Conservation (phyloP, 75 land plant species). For the Isoetes taiwanensis region DNA sequence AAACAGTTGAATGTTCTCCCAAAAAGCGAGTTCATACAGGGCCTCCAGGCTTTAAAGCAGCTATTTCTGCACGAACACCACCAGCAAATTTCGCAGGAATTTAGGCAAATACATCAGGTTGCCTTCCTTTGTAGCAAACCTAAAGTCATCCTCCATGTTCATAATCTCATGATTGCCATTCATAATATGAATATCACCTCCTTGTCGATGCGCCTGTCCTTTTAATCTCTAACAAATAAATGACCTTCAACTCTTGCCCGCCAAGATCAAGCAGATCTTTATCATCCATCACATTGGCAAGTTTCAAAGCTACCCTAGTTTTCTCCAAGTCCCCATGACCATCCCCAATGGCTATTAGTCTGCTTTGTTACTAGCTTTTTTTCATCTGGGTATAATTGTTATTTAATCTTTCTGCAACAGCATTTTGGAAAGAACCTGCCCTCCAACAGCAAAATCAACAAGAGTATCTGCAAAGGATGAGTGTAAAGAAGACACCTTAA, state of each 20-base stretch:
- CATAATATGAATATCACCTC: slow-evolving; percentile 66
- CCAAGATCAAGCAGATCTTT: slow-evolving; percentile 90
- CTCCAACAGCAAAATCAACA: slow-evolving; percentile 80
- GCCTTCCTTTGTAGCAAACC: slow-evolving; percentile 39
- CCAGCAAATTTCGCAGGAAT: slow-evolving; percentile 27
- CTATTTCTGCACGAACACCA: slow-evolving; percentile 52
- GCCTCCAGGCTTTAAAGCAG: slow-evolving; percentile 67
- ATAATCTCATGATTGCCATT: slow-evolving; percentile 94
- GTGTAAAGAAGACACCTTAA: slow-evolving; percentile 30
- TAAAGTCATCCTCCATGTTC: slow-evolving; percentile 81
- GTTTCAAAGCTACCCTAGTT: slow-evolving; percentile 39
- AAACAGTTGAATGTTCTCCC: slow-evolving; percentile 39
- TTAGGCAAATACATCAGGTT: slow-evolving; percentile 35
- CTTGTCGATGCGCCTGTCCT: slow-evolving; percentile 42
- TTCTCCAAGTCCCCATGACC: slow-evolving; percentile 80
- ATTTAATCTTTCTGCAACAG: neutral
- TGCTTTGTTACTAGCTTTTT: no score
- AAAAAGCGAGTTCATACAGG: slow-evolving; percentile 51
- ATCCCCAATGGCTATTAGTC: slow-evolving; percentile 87
- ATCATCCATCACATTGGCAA: slow-evolving; percentile 54
- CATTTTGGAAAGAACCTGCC: slow-evolving; percentile 28
- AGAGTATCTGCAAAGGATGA: slow-evolving; percentile 85
- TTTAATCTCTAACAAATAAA: slow-evolving; percentile 64
- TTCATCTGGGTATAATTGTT: neutral
- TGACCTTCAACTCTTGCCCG: slow-evolving; percentile 64